Conservation (phyloP, 805 yeast species). For the Metschnikowia koreensis region DNA sequence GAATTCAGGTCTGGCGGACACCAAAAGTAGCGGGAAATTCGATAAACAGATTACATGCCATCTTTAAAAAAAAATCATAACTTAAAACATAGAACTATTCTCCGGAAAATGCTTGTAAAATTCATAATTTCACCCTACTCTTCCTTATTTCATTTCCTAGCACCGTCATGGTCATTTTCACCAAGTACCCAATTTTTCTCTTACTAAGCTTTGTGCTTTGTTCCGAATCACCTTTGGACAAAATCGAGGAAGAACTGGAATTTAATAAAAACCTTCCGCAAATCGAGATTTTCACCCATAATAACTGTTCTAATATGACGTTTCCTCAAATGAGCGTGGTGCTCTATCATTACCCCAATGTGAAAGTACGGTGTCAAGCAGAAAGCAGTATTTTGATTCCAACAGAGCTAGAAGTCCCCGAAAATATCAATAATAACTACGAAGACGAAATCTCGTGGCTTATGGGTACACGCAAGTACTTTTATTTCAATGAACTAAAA, state of each 20-base stretch:
- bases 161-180: not conserved
- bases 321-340: slow-evolving; percentile 5
- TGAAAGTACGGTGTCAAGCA: slow-evolving; percentile 13
- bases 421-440: not conserved
- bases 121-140: no score
- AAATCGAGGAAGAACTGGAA: not conserved
- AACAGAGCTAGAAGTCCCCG: not conserved
- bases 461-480: not conserved
- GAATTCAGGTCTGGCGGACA: no score
- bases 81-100: no score
- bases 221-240: not conserved
- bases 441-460: not conserved
- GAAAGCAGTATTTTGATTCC: slow-evolving; percentile 15
- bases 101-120: no score
- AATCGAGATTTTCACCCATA: slow-evolving; percentile 3
- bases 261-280: not conserved
- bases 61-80: no score
- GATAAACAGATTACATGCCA: no score
- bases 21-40: no score
- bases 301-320: slow-evolving; percentile 11
- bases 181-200: not conserved
- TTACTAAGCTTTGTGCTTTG: not conserved
- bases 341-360: slow-evolving; percentile 11
- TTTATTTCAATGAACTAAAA: slow-evolving; percentile 5
- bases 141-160: no score